phyloP scores from a whole-genome alignment of 257 asterid species.

The Penstemon eatonii region DNA sequence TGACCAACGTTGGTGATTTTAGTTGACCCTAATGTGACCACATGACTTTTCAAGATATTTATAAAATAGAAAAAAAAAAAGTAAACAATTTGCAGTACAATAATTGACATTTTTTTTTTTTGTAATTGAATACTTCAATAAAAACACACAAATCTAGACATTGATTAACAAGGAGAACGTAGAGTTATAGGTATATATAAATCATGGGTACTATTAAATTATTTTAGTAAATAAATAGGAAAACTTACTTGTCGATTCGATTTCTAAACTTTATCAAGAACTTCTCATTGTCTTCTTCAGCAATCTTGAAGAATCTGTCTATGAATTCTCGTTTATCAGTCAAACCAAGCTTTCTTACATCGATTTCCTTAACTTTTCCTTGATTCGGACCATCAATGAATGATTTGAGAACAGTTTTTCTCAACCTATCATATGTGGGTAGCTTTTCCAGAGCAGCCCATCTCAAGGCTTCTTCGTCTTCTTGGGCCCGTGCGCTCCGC shows the following conservation, averaged over 20 bases:
- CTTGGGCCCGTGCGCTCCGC: constrained; percentile 53
- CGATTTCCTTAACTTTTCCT: constrained; percentile 48
- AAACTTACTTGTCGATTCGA: constrained; percentile 55
- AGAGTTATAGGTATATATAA: not conserved
- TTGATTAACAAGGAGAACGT: not conserved
- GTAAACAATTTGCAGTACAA: not conserved
- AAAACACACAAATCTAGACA: not conserved
- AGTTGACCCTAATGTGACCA: no score
- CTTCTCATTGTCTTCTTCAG: constrained; percentile 68
- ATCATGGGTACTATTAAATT: not conserved
- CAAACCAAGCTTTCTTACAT: constrained; percentile 50
- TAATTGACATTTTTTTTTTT: not conserved
- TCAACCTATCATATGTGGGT: constrained; percentile 75
- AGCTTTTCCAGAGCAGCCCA: constrained; percentile 93
- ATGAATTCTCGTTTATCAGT: constrained; percentile 50
- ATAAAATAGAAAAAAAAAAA: no score
- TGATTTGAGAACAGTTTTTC: constrained; percentile 60
- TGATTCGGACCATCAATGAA: constrained; percentile 31
- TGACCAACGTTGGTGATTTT: no score
- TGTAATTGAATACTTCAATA: no score
- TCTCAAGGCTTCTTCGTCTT: constrained; percentile 82
- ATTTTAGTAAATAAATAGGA: no score
- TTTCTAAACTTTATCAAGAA: constrained; percentile 58
- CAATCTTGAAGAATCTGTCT: constrained; percentile 54
- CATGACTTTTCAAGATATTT: no score